A percentile compares a stretch with the other conserved stretches of the same genome.
Conservation (phyloP, 148 eudicot species). For the Nepenthes gracilis region DNA sequence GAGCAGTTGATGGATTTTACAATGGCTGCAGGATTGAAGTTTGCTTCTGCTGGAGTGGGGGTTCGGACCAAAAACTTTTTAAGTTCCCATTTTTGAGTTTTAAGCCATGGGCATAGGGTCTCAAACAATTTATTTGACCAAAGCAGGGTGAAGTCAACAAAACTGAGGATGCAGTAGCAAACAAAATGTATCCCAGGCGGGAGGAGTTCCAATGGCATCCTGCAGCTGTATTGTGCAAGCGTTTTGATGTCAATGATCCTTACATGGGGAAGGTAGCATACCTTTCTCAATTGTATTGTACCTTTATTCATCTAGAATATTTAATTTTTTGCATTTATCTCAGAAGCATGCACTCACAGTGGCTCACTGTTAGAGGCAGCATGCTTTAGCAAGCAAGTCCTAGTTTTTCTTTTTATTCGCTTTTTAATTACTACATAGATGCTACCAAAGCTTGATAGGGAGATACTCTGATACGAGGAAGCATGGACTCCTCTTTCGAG, state of each 20-base stretch:
- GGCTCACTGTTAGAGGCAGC: neutral
- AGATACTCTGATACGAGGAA: neutral
- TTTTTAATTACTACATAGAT: neutral
- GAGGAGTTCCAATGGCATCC: slow-evolving; percentile 94
- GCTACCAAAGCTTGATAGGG: no score
- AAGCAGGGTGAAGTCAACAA: slow-evolving; percentile 30
- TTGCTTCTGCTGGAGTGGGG: slow-evolving; percentile 61
- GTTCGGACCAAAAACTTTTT: slow-evolving; percentile 18
- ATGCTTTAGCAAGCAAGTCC: neutral
- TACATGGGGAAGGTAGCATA: slow-evolving; percentile 70
- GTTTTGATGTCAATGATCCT: slow-evolving; percentile 85
- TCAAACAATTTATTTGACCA: slow-evolving; percentile 4
- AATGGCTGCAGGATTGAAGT: slow-evolving; percentile 48
- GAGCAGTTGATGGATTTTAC: slow-evolving; percentile 42
- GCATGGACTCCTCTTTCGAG: neutral
- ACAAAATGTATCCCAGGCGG: slow-evolving; percentile 56
- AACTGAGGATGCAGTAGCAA: slow-evolving; percentile 33
- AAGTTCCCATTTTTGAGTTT: neutral
- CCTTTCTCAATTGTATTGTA: neutral
- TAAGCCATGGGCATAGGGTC: neutral
- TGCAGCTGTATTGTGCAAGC: slow-evolving; percentile 82
- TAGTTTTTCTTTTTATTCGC: neutral
- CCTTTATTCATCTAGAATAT: neutral
- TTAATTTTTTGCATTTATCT: neutral
- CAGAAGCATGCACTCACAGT: no score